phyloP scores from a whole-genome alignment of 352 stramenopile species.

The Phytophthora foliorum region DNA sequence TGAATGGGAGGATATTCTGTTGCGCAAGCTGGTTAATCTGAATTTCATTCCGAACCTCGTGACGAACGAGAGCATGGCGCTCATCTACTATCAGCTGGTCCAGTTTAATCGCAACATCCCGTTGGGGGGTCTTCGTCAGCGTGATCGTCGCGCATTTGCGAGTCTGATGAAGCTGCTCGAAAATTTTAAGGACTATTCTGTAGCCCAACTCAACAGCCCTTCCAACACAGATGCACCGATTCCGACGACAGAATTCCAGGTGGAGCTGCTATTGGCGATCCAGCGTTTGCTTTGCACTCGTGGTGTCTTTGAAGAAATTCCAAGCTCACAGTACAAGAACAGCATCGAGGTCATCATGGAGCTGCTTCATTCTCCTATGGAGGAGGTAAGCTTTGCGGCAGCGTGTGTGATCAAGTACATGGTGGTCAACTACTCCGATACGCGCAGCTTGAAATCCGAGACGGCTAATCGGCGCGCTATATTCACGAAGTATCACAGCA shows the following conservation, averaged over 20 bases:
- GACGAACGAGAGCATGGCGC: constrained; percentile 77
- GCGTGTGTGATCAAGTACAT: constrained; percentile 90
- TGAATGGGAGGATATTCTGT: constrained; percentile 86
- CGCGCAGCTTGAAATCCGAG: constrained; percentile 86
- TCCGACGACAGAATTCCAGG: constrained; percentile 84
- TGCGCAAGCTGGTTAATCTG: constrained; percentile 83
- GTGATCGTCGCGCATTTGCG: constrained; percentile 79
- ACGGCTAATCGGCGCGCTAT: constrained; percentile 84
- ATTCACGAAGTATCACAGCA: constrained; percentile 87
- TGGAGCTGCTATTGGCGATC: constrained; percentile 80
- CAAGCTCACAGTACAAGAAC: constrained; percentile 88
- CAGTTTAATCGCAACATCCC: constrained; percentile 91
- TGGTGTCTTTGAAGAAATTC: constrained; percentile 88
- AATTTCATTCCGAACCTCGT: constrained; percentile 87
- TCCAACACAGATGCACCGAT: constrained; percentile 87
- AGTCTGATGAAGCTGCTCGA: constrained; percentile 88
- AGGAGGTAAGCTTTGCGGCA: constrained; percentile 88
- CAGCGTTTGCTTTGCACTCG: constrained; percentile 86
- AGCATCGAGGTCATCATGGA: constrained; percentile 91
- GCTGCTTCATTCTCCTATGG: constrained; percentile 84
- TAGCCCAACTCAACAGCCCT: constrained; percentile 82
- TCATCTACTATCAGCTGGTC: constrained; percentile 82
- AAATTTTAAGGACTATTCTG: constrained; percentile 87
- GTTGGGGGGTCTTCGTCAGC: constrained; percentile 73
- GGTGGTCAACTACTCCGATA: constrained; percentile 92